Evolutionary conservation across 2,329 filamentous ascomycete genomes (phyloP).

Genomic region (Onygenales sp.): DNA sequence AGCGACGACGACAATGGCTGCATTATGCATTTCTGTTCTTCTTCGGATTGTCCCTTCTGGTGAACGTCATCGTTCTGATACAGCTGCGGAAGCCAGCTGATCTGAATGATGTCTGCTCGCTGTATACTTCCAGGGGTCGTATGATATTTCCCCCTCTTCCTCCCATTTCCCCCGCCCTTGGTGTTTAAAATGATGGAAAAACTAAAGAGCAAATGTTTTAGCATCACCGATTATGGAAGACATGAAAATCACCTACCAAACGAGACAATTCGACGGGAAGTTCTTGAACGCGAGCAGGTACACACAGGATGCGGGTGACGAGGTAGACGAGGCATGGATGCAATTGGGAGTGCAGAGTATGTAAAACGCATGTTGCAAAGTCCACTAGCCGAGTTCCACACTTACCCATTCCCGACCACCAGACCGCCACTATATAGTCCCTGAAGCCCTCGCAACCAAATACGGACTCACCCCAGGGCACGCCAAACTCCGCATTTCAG

Average conservation of each 20-base stretch:
- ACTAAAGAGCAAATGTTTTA: no score
- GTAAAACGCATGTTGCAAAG: not conserved
- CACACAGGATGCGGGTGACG: not conserved
- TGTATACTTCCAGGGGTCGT: no score
- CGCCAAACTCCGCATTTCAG: not conserved
- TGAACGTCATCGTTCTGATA: not conserved
- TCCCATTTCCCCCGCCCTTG: no score
- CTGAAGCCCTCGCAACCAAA: not conserved
- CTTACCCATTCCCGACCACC: no score
- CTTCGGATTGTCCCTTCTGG: not conserved
- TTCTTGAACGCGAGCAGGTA: not conserved
- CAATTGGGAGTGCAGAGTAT: not conserved
- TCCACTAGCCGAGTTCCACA: no score
- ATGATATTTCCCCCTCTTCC: no score
- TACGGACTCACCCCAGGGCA: not conserved
- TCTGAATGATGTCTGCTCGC: not conserved
- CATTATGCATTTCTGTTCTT: not conserved
- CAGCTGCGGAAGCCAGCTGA: not conserved
- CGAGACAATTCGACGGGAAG: not conserved
- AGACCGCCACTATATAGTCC: not conserved
- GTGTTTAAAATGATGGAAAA: no score
- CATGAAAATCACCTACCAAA: not conserved
- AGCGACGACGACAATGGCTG: not conserved
- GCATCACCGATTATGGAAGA: not conserved
- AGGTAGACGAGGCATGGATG: not conserved